These are phyloP conservation scores for Nevesoporus exiguus DNA, from an alignment of 768 basidiomycete genomes.

Conservation along the genomic window DNA sequence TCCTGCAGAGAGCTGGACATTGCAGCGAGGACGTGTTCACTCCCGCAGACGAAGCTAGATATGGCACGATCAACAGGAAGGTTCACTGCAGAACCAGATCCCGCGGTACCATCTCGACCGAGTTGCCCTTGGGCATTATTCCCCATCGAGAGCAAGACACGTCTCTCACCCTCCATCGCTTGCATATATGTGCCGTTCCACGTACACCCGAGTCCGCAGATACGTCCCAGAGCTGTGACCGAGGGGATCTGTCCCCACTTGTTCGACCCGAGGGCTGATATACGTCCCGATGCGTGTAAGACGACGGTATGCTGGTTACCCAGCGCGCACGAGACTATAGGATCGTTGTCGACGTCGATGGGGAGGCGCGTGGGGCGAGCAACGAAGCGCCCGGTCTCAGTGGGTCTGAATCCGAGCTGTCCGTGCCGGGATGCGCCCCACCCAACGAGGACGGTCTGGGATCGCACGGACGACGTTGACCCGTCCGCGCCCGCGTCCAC, in stretches of 20 bases:
- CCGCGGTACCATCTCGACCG: constrained; percentile 36
- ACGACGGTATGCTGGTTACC: constrained; percentile 56
- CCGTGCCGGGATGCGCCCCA: constrained; percentile 89
- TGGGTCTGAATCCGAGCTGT: constrained; percentile 67
- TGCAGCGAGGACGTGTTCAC: constrained; percentile 73
- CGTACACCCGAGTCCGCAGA: constrained; percentile 51
- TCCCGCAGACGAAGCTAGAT: constrained; percentile 63
- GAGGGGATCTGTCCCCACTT: constrained; percentile 61
- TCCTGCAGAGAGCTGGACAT: constrained; percentile 26
- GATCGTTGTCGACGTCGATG: constrained; percentile 28
- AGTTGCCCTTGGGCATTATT: constrained; percentile 63
- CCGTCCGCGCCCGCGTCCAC: constrained; percentile 3
- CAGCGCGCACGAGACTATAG: constrained; percentile 34
- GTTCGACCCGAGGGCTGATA: constrained; percentile 64
- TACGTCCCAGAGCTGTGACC: constrained; percentile 24
- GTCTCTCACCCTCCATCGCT: constrained; percentile 10
- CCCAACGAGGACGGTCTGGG: constrained; percentile 45
- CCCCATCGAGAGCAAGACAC: constrained; percentile 47
- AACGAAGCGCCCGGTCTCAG: constrained; percentile 3
- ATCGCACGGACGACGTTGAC: neutral
- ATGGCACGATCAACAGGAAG: constrained; percentile 25
- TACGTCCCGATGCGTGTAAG: constrained; percentile 41
- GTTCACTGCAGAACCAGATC: constrained; percentile 1
- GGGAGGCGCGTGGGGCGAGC: constrained; percentile 34
- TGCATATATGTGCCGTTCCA: constrained; percentile 78